Percentiles rank a stretch among this genome's conserved stretches.
Evolutionary conservation across 2,329 filamentous ascomycete genomes (phyloP).

Genomic region (Calonectria pseudoturangicola): DNA sequence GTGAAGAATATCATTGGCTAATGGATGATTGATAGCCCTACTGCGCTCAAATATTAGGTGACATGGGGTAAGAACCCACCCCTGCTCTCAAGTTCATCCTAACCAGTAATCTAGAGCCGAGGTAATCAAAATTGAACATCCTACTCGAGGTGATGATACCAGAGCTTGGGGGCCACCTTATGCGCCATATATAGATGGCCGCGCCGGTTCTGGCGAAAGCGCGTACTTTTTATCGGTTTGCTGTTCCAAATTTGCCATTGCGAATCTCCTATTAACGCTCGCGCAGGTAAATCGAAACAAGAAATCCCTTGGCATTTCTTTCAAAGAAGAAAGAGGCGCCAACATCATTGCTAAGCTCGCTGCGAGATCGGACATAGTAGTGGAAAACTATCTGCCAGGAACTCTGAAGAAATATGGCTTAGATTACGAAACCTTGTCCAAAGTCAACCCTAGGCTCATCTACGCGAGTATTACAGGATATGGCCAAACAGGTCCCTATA

Average conservation of each 20-base stretch:
- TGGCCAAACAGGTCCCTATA: slow-evolving; percentile 7
- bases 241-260: fast-evolving
- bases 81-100: neutral
- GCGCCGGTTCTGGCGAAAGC: neutral
- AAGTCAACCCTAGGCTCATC: neutral
- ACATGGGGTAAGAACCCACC: slow-evolving; percentile 15
- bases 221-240: neutral
- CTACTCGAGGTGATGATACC: slow-evolving; percentile 92
- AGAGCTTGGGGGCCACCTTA: slow-evolving; percentile 97
- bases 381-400: slow-evolving; percentile 8
- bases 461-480: slow-evolving; percentile 15
- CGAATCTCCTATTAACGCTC: neutral
- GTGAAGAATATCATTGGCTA: neutral
- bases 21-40: neutral
- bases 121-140: slow-evolving; percentile 98
- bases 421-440: slow-evolving; percentile 1
- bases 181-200: slow-evolving; percentile 66
- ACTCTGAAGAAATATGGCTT: slow-evolving; percentile 15
- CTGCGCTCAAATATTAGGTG: slow-evolving; percentile 1
- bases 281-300: neutral
- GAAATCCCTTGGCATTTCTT: slow-evolving; percentile 8
- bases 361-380: neutral
- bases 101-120: slow-evolving; percentile 79
- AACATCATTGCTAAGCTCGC: slow-evolving; percentile 7
- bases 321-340: neutral